A percentile compares a stretch with the other conserved stretches of the same genome.
Conservation (phyloP, 257 asterid genomes). For the Petunia secreta region DNA sequence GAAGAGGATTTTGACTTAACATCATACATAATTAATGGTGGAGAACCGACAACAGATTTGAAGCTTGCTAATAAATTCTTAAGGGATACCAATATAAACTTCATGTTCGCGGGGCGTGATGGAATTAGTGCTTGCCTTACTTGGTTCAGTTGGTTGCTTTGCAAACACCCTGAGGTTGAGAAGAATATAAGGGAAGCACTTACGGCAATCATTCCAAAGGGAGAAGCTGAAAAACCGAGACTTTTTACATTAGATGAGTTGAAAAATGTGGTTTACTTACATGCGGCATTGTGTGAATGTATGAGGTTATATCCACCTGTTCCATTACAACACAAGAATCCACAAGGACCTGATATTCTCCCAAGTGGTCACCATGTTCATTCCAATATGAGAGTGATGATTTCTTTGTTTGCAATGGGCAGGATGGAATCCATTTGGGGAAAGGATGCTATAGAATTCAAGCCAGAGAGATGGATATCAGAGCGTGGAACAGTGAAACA, state of each 20-base stretch:
- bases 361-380: too few relatives aligned
- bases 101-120: constrained; percentile 60
- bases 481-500: constrained; percentile 41
- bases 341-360: constrained; percentile 20
- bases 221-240: constrained; percentile 23
- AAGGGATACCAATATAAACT: constrained; percentile 52
- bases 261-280: constrained; percentile 43
- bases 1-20: constrained; percentile 36
- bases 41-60: constrained; percentile 17
- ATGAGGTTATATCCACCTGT: constrained; percentile 61
- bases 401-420: constrained; percentile 60
- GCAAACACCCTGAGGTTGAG: constrained; percentile 35
- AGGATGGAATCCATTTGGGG: constrained; percentile 61
- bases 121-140: constrained; percentile 56
- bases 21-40: constrained; percentile 35
- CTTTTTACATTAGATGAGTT: constrained; percentile 38
- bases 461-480: constrained; percentile 23
- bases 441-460: constrained; percentile 49
- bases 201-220: constrained; percentile 11
- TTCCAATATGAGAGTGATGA: constrained; percentile 45
- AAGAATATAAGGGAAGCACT: constrained; percentile 37
- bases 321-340: constrained; percentile 61
- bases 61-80: constrained; percentile 41
- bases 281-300: constrained; percentile 54
- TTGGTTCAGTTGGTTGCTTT: constrained; percentile 56